Evolutionary conservation across 2,329 filamentous ascomycete genomes (phyloP).

Genomic region (Xylariaceae sp.): DNA sequence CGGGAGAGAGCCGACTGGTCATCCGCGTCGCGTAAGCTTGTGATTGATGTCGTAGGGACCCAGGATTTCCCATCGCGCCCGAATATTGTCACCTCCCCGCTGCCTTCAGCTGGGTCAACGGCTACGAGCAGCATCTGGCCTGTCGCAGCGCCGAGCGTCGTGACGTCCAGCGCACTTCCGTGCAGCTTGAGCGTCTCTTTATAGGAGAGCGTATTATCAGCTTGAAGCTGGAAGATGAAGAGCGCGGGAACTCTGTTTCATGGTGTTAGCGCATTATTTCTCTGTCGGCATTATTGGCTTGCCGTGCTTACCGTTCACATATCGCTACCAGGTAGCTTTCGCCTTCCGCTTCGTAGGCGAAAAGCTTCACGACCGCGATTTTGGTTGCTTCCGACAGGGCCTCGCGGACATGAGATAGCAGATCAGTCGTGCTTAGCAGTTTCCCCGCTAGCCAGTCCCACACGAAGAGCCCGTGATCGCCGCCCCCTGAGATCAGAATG

Average conservation of each 20-base stretch:
- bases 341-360: conserved; percentile 29
- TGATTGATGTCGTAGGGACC: conserved; percentile 12
- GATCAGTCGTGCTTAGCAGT: conserved; percentile 50
- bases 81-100: conserved; percentile 20
- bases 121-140: conserved; percentile 34
- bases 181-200: conserved; percentile 50
- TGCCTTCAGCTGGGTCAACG: conserved; percentile 36
- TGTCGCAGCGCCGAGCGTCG: conserved; percentile 22
- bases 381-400: conserved; percentile 36
- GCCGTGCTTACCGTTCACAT: conserved; percentile 42
- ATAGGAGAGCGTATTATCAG: conserved; percentile 47
- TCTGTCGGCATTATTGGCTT: conserved; percentile 6
- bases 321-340: conserved; percentile 38
- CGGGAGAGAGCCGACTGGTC: conserved; percentile 20
- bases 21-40: conserved; percentile 2
- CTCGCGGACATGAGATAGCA: conserved; percentile 44
- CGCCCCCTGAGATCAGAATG: conserved; percentile 80
- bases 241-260: conserved; percentile 53
- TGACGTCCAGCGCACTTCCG: conserved; percentile 62
- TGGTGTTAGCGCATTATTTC: not conserved
- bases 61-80: conserved; percentile 19
- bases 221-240: conserved; percentile 58
- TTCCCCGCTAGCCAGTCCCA: conserved; percentile 72
- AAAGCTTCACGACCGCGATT: conserved; percentile 46
- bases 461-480: conserved; percentile 70